These are phyloP conservation scores for Trichocladium uniseriatum DNA, from an alignment of 495 filamentous ascomycete genomes.

Conservation along the genomic window DNA sequence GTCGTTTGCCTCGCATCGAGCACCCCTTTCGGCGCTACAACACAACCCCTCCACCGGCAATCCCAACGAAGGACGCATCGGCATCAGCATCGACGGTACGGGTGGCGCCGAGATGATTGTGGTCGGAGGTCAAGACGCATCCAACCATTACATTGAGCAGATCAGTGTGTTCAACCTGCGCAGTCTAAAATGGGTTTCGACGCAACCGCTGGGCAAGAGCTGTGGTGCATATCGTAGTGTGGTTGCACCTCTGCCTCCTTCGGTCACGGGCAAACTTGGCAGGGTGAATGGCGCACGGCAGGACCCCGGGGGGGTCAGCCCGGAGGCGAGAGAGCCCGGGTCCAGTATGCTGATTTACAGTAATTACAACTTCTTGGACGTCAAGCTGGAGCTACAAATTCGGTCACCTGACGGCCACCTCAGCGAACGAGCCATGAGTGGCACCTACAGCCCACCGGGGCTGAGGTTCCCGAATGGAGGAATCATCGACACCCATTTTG, in stretches of 20 bases:
- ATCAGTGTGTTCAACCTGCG: slow-evolving; percentile 96
- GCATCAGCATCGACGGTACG: slow-evolving; percentile 76
- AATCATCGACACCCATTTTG: slow-evolving; percentile 87
- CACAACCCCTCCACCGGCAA: slow-evolving; percentile 73
- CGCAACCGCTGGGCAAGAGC: slow-evolving; percentile 70
- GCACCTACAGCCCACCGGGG: slow-evolving; percentile 77
- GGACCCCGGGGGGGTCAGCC: slow-evolving; percentile 29
- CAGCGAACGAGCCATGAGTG: slow-evolving; percentile 80
- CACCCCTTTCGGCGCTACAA: slow-evolving; percentile 74
- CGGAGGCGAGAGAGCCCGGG: slow-evolving; percentile 49
- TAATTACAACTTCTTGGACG: slow-evolving; percentile 97
- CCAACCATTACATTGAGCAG: slow-evolving; percentile 98
- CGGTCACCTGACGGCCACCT: slow-evolving; percentile 75
- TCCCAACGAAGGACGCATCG: slow-evolving; percentile 76
- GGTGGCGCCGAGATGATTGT: slow-evolving; percentile 97
- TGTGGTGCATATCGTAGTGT: slow-evolving; percentile 96
- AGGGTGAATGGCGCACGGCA: slow-evolving; percentile 28
- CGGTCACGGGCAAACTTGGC: slow-evolving; percentile 63
- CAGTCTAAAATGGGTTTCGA: slow-evolving; percentile 92
- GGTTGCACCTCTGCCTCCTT: slow-evolving; percentile 67
- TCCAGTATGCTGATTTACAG: slow-evolving; percentile 96
- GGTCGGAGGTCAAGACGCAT: slow-evolving; percentile 90
- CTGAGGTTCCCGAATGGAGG: slow-evolving; percentile 92
- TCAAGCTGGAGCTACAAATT: slow-evolving; percentile 89
- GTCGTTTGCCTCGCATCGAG: slow-evolving; percentile 70